Evolutionary conservation across 306 rosid species (phyloP).

Genomic region (Fagus crenata): DNA sequence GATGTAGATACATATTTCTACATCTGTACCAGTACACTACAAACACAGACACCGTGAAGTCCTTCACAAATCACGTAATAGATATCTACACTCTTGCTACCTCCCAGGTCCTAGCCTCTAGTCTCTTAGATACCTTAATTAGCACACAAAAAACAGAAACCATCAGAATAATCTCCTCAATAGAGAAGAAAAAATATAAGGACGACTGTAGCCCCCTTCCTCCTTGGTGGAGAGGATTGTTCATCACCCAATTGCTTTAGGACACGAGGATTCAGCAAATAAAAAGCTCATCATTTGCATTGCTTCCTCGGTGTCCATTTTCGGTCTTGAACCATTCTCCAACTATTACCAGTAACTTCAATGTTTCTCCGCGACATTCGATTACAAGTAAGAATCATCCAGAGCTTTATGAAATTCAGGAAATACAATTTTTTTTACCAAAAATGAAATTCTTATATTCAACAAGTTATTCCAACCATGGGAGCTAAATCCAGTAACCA

Average conservation of each 20-base stretch:
- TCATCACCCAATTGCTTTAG: conserved; percentile 77
- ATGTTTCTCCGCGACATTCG: not conserved
- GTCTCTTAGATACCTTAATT: not conserved
- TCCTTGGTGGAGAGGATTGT: conserved; percentile 74
- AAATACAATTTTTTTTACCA: not conserved
- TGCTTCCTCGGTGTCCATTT: conserved; percentile 51
- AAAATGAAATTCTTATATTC: not conserved
- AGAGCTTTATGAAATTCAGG: not conserved
- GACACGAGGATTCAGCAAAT: conserved; percentile 66
- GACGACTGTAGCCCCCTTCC: conserved; percentile 64
- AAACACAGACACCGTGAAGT: not conserved
- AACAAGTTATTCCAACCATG: not conserved
- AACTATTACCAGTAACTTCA: not conserved
- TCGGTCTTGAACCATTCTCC: not conserved
- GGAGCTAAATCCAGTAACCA: not conserved
- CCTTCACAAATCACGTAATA: not conserved
- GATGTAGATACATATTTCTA: not conserved
- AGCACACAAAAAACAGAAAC: not conserved
- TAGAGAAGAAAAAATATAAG: conserved; percentile 23
- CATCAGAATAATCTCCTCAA: not conserved
- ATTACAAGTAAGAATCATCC: not conserved
- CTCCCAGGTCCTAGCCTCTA: not conserved
- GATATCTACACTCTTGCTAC: not conserved
- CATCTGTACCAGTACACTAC: not conserved
- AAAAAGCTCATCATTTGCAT: conserved; percentile 51